These are phyloP conservation scores for Barnettozyma wickerhamii DNA, from an alignment of 805 yeast species.

Conservation along the genomic window DNA sequence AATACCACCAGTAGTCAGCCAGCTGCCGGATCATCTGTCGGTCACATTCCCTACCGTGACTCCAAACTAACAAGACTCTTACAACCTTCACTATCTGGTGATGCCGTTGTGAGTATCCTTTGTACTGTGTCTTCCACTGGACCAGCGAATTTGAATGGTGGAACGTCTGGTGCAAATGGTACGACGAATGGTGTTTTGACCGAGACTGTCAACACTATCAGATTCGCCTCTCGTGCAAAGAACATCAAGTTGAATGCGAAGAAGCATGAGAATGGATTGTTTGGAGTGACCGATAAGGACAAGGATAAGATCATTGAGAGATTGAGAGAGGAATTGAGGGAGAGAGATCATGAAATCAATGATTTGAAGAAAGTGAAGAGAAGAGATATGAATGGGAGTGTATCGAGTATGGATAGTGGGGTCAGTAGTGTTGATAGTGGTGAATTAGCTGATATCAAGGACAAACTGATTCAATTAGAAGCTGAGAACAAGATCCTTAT, in stretches of 20 bases:
- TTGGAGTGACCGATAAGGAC: slow-evolving; percentile 30
- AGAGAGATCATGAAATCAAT: slow-evolving; percentile 50
- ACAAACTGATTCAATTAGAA: slow-evolving; percentile 39
- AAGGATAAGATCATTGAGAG: slow-evolving; percentile 51
- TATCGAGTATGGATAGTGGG: not conserved
- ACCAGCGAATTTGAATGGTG: not conserved
- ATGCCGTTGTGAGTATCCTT: slow-evolving; percentile 74
- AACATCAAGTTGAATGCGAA: slow-evolving; percentile 71
- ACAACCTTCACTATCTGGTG: slow-evolving; percentile 90
- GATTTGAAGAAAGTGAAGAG: slow-evolving; percentile 25
- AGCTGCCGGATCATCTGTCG: not conserved
- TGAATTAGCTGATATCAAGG: slow-evolving; percentile 8
- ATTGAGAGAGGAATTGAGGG: slow-evolving; percentile 55
- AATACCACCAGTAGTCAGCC: not conserved
- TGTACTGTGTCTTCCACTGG: slow-evolving; percentile 56
- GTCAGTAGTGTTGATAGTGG: not conserved
- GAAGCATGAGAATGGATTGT: slow-evolving; percentile 33
- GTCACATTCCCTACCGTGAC: slow-evolving; percentile 88
- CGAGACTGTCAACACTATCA: slow-evolving; percentile 80
- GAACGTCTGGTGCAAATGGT: not conserved
- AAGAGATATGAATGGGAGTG: not conserved
- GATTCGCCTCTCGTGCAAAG: slow-evolving; percentile 93
- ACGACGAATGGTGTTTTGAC: slow-evolving; percentile 53
- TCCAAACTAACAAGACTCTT: slow-evolving; percentile 84
- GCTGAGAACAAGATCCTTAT: slow-evolving; percentile 63